Evolutionary conservation across 257 asterid genomes (phyloP), one percentile per base, ranked within the genome.

Genomic region (Gentiana macrophylla): DNA sequence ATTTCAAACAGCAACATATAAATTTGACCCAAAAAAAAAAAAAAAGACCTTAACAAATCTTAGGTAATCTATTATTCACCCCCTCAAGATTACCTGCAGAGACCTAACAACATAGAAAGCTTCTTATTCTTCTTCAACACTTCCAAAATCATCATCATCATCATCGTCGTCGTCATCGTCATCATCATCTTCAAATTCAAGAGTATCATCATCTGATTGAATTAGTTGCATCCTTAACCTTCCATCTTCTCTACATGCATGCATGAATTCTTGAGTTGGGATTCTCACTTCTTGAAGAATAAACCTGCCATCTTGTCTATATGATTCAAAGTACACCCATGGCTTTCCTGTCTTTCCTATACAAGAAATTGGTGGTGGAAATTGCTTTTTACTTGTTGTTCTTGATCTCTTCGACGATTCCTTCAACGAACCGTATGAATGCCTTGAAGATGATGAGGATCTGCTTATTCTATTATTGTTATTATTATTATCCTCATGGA

Each of bases 361-460:
- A 57, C 84, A 72, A 50, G 96, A 76, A 44, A 91, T 82, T 0
- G 98, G 98, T 4, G 98, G 98, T 3, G 96, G 98, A 63, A 82
- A 72, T 32, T 70, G 41, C 55, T 75, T 64, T 56, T 34, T 46
- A 43, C 61, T 77, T 38, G 86, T 71, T 72, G 74, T 77, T 67
- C 54, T 80, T 41, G 46, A 41, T 0, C 59, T 71, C 35, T 49
- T 71, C 38, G 9, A 41, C 6, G 46, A 41, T 4, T 41, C 9
- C 10, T 41, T 41, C 9, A 41, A 24, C 24, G 61, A 64, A 7
- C 63, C 74, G 37, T 59, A 38, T 37, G 71, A 56, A 8, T 56
- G 58, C 58, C 37, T 51, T 61, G 56, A 37, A 74, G 75, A 1
- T 62, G 53, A 6, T 52, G 64, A 4, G 55, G 58, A 73, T 10